Evolutionary conservation across 305 asterid species (phyloP).

Genomic region (Ilex paraguariensis): DNA sequence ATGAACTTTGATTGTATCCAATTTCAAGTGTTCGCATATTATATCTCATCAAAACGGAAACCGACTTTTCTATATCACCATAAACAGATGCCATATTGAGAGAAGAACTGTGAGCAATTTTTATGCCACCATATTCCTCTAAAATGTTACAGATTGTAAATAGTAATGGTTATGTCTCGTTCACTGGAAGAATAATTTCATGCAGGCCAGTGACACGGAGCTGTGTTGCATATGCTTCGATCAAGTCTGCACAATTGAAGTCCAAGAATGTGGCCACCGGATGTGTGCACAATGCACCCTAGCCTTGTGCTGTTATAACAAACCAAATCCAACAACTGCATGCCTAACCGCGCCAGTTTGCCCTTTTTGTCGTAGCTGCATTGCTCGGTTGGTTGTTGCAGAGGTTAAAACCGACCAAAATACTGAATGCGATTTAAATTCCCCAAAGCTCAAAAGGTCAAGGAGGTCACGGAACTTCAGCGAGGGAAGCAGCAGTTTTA

Average conservation of each 20-base stretch:
- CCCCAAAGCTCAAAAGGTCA: conserved; percentile 41
- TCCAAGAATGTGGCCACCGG: conserved; percentile 81
- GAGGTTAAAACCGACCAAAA: conserved; percentile 35
- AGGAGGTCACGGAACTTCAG: conserved; percentile 49
- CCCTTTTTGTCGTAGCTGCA: conserved; percentile 87
- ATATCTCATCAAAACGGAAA: too few relatives aligned
- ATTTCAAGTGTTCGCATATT: too few relatives aligned
- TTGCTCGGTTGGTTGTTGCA: conserved; percentile 53
- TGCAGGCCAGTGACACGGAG: conserved; percentile 67
- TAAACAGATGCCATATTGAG: too few relatives aligned
- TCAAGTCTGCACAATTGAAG: conserved; percentile 84
- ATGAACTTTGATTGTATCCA: too few relatives aligned
- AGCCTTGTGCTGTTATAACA: conserved; percentile 81
- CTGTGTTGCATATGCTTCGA: conserved; percentile 94
- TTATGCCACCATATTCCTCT: too few relatives aligned
- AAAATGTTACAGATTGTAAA: too few relatives aligned
- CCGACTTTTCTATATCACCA: too few relatives aligned
- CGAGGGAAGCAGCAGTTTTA: conserved; percentile 80
- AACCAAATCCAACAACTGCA: conserved; percentile 66
- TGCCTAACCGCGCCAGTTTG: conserved; percentile 52
- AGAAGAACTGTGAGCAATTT: too few relatives aligned
- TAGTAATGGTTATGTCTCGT: not conserved
- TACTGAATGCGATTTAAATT: conserved; percentile 32
- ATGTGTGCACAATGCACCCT: conserved; percentile 95
- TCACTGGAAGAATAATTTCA: conserved; percentile 7